phyloP scores from a whole-genome alignment of 257 asterid genomes.

The Vinca minor region DNA sequence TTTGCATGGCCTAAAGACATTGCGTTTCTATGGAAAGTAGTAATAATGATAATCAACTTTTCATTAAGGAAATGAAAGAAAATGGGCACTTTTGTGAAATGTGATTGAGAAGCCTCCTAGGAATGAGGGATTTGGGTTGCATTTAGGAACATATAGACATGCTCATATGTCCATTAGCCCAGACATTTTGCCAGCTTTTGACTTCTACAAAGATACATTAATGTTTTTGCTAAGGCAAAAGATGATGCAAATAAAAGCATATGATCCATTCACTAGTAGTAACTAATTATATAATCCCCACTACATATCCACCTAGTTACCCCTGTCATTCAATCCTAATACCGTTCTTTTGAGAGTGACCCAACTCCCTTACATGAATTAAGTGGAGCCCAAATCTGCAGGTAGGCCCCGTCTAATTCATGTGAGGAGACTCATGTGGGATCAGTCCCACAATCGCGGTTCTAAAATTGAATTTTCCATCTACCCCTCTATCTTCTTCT shows the following conservation, averaged over 20 bases:
- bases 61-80: constrained; percentile 34
- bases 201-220: constrained; percentile 22
- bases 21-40: constrained; percentile 40
- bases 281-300: neutral
- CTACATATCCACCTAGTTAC: neutral
- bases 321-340: no score
- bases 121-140: constrained; percentile 45
- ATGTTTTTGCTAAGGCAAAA: constrained; percentile 22
- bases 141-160: constrained; percentile 15
- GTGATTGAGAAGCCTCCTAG: constrained; percentile 57
- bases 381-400: no score
- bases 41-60: constrained; percentile 54
- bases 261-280: no score
- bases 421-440: no score
- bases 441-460: no score
- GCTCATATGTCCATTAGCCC: neutral
- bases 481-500: no score
- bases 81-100: constrained; percentile 24
- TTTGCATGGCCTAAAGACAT: constrained; percentile 25
- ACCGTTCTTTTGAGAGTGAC: no score
- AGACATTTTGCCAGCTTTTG: constrained; percentile 29
- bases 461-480: no score
- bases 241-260: constrained; percentile 3
- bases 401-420: no score
- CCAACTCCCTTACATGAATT: no score